phyloP scores from a whole-genome alignment of 306 rosid genomes.

The Castanospermum australe region DNA sequence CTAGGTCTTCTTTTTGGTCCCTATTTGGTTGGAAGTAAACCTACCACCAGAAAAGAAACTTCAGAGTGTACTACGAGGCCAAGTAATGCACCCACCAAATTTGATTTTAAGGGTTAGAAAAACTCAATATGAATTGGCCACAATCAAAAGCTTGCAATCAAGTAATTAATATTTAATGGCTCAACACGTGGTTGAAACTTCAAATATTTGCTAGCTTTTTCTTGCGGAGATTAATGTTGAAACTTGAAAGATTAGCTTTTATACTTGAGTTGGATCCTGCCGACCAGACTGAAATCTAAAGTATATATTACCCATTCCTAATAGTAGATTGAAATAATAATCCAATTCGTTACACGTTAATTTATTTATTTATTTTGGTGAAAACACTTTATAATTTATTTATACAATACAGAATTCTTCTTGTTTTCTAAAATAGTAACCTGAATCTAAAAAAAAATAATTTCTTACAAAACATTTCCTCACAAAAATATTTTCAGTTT shows the following conservation, averaged over 20 bases:
- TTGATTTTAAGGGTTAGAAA: background rate
- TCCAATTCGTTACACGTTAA: no score
- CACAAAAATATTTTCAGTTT: no score
- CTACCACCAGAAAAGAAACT: background rate
- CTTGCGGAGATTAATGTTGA: background rate
- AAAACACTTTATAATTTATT: no score
- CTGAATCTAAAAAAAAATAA: no score
- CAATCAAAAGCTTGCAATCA: background rate
- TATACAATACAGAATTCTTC: no score
- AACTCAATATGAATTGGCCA: background rate
- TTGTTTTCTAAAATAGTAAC: no score
- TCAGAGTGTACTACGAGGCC: background rate
- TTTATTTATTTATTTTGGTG: no score
- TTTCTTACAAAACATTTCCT: no score
- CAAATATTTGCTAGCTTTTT: no score
- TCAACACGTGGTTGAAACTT: background rate
- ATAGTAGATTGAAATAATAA: no score
- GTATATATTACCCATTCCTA: no score
- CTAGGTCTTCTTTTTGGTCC: background rate
- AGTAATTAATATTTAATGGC: background rate
- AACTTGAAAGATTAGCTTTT: background rate
- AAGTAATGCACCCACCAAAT: background rate
- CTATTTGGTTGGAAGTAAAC: background rate
- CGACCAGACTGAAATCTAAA: background rate
- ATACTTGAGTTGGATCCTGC: background rate